These are phyloP conservation scores for Ceratocystis colombiana DNA, from an alignment of 2,329 filamentous ascomycete genomes.

Conservation along the genomic window DNA sequence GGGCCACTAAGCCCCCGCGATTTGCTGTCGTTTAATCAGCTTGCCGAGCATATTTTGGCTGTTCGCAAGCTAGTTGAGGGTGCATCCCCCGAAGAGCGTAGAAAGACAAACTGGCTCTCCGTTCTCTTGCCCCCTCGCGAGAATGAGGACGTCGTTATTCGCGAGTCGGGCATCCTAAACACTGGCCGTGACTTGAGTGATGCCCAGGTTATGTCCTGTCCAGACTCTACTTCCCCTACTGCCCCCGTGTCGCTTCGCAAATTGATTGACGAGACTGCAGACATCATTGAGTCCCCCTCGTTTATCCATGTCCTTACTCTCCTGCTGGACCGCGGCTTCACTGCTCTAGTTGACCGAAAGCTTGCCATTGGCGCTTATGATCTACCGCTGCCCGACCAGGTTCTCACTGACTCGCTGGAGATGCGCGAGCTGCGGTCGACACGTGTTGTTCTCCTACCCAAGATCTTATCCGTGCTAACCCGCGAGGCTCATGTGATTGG, in stretches of 20 bases:
- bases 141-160: conserved; percentile 73
- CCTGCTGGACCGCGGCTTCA: conserved; percentile 80
- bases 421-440: conserved; percentile 39
- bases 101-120: conserved; percentile 58
- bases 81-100: conserved; percentile 35
- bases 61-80: conserved; percentile 81
- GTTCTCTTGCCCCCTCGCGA: conserved; percentile 71
- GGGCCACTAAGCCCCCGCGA: conserved; percentile 82
- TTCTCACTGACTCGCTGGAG: conserved; percentile 21
- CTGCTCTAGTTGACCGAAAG: conserved; percentile 70
- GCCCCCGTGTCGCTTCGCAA: conserved; percentile 52
- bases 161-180: conserved; percentile 68
- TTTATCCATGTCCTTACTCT: conserved; percentile 79
- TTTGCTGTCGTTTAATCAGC: conserved; percentile 67
- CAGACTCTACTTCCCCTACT: conserved; percentile 29
- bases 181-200: conserved; percentile 33
- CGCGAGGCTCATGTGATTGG: conserved; percentile 86
- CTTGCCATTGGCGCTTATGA: conserved; percentile 72
- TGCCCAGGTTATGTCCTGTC: conserved; percentile 15
- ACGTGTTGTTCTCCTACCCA: conserved; percentile 65
- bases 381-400: conserved; percentile 26
- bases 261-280: conserved; percentile 88
- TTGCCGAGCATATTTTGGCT: conserved; percentile 70
- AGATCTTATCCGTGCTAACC: conserved; percentile 78
- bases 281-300: conserved; percentile 85